Percentiles rank a stretch among this genome's conserved stretches.
Conservation (phyloP, 2,329 filamentous ascomycete species). For the Eutypa lata region DNA sequence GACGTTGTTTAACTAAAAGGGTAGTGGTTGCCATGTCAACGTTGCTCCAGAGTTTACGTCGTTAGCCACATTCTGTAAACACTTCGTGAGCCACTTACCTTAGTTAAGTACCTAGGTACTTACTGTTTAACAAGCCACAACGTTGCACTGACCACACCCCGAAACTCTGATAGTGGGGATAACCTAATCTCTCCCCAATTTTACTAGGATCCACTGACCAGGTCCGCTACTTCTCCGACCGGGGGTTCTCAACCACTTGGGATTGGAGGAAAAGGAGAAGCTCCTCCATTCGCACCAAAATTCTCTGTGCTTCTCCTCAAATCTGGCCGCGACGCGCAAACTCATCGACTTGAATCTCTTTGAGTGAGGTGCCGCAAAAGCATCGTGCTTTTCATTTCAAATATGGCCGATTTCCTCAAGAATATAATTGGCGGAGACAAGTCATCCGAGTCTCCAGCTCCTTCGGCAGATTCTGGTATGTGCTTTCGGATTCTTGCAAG, state of each 20-base stretch:
- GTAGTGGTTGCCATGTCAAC: not conserved
- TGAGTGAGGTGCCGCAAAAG: slow-evolving; percentile 13
- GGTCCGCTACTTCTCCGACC: not conserved
- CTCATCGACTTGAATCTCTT: slow-evolving; percentile 11
- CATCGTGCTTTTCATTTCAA: slow-evolving; percentile 16
- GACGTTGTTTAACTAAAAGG: not conserved
- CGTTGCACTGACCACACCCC: not conserved
- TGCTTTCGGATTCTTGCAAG: slow-evolving; percentile 14
- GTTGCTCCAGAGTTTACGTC: not conserved
- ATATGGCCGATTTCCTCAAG: slow-evolving; percentile 61
- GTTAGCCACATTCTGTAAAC: not conserved
- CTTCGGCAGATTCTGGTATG: slow-evolving; percentile 63
- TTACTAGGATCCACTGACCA: not conserved
- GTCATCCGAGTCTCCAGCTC: slow-evolving; percentile 48
- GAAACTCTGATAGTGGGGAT: no score
- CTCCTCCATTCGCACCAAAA: not conserved
- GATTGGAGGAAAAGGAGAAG: not conserved
- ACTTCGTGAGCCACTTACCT: no score
- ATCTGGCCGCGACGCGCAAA: slow-evolving; percentile 1
- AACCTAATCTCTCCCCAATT: no score
- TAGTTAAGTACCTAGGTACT: no score
- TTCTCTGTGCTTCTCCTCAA: not conserved
- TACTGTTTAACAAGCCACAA: not conserved
- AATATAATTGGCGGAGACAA: slow-evolving; percentile 68
- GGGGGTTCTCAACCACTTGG: not conserved